These are phyloP conservation scores for Lolium multiflorum DNA, from an alignment of 176 grass and related monocot species.

Conservation along the genomic window DNA sequence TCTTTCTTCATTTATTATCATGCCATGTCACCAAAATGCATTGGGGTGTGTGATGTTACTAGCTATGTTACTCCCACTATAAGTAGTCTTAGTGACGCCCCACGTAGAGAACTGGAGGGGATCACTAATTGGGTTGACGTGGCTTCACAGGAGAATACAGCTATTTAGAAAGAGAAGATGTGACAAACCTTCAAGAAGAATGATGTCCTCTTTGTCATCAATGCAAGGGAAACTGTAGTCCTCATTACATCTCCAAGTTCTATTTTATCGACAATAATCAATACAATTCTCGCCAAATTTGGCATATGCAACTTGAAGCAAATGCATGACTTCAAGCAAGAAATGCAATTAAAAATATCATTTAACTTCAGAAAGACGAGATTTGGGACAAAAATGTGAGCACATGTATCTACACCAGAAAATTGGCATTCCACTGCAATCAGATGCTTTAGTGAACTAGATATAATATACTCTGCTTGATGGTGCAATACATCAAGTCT, in stretches of 20 bases:
- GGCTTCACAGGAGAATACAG: too few relatives aligned
- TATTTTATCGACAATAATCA: neutral
- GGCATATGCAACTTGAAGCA: neutral
- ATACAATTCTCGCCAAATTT: neutral
- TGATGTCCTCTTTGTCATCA: neutral
- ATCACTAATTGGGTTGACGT: too few relatives aligned
- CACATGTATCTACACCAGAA: neutral
- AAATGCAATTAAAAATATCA: neutral
- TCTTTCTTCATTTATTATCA: too few relatives aligned
- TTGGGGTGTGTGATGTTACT: too few relatives aligned
- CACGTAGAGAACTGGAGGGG: too few relatives aligned
- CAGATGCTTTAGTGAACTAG: neutral
- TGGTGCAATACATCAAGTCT: neutral
- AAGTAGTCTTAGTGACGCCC: too few relatives aligned
- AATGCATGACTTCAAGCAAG: neutral
- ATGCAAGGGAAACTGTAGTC: neutral
- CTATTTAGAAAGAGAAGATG: too few relatives aligned
- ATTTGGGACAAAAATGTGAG: neutral
- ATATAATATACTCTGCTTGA: neutral
- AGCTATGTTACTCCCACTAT: too few relatives aligned
- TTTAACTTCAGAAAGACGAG: neutral
- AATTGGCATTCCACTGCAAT: neutral
- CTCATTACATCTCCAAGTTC: neutral
- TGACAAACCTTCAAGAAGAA: neutral
- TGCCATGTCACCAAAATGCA: too few relatives aligned